Evolutionary conservation across 116 monocot species (phyloP).

Genomic region (Zostera marina): DNA sequence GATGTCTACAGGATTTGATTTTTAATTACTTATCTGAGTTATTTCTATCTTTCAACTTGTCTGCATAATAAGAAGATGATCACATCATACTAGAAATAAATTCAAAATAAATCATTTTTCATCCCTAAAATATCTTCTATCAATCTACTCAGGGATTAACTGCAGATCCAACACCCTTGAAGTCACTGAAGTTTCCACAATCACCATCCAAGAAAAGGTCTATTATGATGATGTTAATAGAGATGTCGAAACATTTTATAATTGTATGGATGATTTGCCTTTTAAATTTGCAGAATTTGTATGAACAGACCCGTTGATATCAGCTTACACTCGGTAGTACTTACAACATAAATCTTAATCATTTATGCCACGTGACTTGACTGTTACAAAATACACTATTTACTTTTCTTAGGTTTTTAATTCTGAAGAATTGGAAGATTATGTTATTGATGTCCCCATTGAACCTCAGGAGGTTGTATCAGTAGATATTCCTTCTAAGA

Average conservation of each 20-base stretch:
- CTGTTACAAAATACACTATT: background rate
- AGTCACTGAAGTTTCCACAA: constrained; percentile 18
- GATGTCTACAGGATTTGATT: too few species aligned
- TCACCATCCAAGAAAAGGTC: constrained; percentile 23
- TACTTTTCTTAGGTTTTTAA: constrained; percentile 12
- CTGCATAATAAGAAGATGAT: too few species aligned
- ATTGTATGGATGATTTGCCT: background rate
- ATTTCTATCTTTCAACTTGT: too few species aligned
- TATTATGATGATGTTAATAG: background rate
- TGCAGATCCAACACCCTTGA: constrained; percentile 19
- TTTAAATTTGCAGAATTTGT: background rate
- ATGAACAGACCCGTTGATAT: background rate
- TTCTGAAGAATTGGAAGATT: constrained; percentile 15
- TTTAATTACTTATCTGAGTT: too few species aligned
- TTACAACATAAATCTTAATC: background rate
- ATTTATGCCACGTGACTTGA: background rate
- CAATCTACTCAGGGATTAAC: constrained; percentile 19
- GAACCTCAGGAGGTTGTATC: constrained; percentile 12
- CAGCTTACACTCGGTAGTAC: background rate
- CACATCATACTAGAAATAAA: too few species aligned
- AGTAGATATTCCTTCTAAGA: constrained; percentile 5
- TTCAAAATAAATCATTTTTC: too few species aligned
- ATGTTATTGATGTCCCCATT: background rate
- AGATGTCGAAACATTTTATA: too few species aligned
- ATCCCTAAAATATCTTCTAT: too few species aligned